phyloP scores from a whole-genome alignment of 2,329 filamentous ascomycete species.

The Penicillium sp. region DNA sequence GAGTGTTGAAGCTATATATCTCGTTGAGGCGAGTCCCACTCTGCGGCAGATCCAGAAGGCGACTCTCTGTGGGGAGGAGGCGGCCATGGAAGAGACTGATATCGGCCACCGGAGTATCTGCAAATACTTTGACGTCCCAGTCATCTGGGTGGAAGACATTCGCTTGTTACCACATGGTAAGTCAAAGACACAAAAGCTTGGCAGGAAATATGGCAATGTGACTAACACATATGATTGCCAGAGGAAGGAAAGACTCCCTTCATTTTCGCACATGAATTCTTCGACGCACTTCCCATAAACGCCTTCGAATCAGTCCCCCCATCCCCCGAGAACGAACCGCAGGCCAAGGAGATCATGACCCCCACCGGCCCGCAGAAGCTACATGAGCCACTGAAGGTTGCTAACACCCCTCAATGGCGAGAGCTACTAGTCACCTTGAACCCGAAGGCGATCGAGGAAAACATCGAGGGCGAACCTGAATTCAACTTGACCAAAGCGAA shows the following conservation, averaged over 20 bases:
- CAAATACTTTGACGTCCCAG: conserved; percentile 74
- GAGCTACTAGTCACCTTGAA: conserved; percentile 78
- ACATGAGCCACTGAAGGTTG: conserved; percentile 44
- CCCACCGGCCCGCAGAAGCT: conserved; percentile 54
- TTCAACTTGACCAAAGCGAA: conserved; percentile 84
- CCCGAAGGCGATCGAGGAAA: conserved; percentile 59
- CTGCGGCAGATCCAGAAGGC: conserved; percentile 78
- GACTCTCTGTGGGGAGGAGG: conserved; percentile 75
- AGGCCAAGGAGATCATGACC: conserved; percentile 54
- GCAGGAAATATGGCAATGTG: neutral
- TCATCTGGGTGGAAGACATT: conserved; percentile 90
- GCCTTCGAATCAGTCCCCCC: conserved; percentile 78
- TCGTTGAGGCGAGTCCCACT: conserved; percentile 89
- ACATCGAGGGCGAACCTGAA: conserved; percentile 65
- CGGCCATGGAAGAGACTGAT: conserved; percentile 70
- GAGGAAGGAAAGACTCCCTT: conserved; percentile 77
- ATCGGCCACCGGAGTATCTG: conserved; percentile 74
- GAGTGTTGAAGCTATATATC: conserved; percentile 83
- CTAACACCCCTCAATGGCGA: conserved; percentile 69
- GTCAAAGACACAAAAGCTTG: conserved; percentile 20
- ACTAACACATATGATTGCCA: conserved; percentile 30
- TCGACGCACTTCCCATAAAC: conserved; percentile 95
- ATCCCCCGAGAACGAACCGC: conserved; percentile 42
- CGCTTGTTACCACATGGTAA: conserved; percentile 75
- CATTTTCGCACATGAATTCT: conserved; percentile 97